Base-by-base conservation (phyloP, 192 early-diverging fungal genomes). In the Podila epicladia region DNA sequence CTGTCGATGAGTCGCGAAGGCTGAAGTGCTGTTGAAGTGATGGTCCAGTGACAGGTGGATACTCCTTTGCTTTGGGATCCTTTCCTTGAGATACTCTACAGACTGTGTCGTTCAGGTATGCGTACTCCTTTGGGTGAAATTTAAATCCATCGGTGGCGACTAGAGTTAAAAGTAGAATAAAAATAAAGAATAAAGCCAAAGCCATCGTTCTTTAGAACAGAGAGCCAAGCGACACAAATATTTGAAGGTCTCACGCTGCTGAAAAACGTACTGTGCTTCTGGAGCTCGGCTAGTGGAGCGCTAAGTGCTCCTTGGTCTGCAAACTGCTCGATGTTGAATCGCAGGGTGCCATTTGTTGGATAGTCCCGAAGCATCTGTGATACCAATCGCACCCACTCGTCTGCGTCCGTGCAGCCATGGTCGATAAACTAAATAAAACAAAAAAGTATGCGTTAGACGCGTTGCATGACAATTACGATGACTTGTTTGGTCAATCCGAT, bases 321-420 rank as follows among this genome's bases (percentile, higher is more conserved):
- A 69, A 79, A 79, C 55, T 79, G 65, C 35, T 79, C 76, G 12
- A 79, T 70, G 22, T 79, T 79, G 65, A 79, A 79, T 37, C 70
- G 70, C 6, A 79, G 31, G 3, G 65, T 64, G 15, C 65, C 76
- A 19, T 79, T 69, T 15, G 24, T 72, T 28, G 76, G 76, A 41
- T 72, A 79, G 41, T 79, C 70, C 61, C 71, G 71, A 49, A 79
- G 65, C 65, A 79, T 79, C 61, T 72, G 70, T 4, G 70, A 72
- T 1, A 79, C 64, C 11, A 79, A 58, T 9, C 62, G 59, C 9
- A 79, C 76, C 76, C 76, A 79, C 6, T 79, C 76, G 63, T 79
- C 76, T 8, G 70, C 53, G 50, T 79, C 76, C 13, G 65, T 55
- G 31, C 76, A 79, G 4, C 64, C 70, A 29, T 67, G 55, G 33